Evolutionary conservation across 2,329 filamentous ascomycete genomes (phyloP).

Genomic region (Fusarium clavum): DNA sequence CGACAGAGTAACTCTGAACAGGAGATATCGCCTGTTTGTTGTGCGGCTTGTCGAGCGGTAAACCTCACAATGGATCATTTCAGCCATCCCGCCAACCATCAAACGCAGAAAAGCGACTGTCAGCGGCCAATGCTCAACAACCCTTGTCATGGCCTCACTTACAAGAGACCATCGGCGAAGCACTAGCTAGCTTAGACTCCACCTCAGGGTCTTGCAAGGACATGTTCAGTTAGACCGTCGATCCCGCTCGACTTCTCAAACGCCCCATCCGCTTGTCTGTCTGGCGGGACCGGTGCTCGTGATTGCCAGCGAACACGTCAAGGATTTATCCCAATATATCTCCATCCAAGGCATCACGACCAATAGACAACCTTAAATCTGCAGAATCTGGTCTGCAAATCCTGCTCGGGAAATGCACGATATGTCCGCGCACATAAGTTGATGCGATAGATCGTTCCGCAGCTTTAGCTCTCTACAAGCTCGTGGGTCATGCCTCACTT

Average conservation of each 20-base stretch:
- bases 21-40: slow-evolving; percentile 30
- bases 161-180: slow-evolving; percentile 28
- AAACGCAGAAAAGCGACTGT: slow-evolving; percentile 17
- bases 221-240: slow-evolving; percentile 36
- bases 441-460: slow-evolving; percentile 40
- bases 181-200: slow-evolving; percentile 26
- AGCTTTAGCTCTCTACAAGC: slow-evolving; percentile 26
- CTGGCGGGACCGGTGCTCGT: slow-evolving; percentile 42
- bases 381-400: slow-evolving; percentile 39
- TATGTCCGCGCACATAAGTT: slow-evolving; percentile 38
- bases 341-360: slow-evolving; percentile 21
- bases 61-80: slow-evolving; percentile 34
- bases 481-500: slow-evolving; percentile 10
- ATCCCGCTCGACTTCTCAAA: slow-evolving; percentile 39
- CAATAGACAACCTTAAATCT: slow-evolving; percentile 32
- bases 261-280: slow-evolving; percentile 36
- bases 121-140: slow-evolving; percentile 25
- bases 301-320: slow-evolving; percentile 50
- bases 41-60: slow-evolving; percentile 31
- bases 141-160: slow-evolving; percentile 34
- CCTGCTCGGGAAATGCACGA: slow-evolving; percentile 41
- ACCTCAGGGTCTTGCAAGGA: slow-evolving; percentile 32
- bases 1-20: slow-evolving; percentile 22
- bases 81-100: slow-evolving; percentile 35
- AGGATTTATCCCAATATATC: slow-evolving; percentile 33